Evolutionary conservation across 495 filamentous ascomycete species (phyloP).

Genomic region (Tetracladium marchalianum): DNA sequence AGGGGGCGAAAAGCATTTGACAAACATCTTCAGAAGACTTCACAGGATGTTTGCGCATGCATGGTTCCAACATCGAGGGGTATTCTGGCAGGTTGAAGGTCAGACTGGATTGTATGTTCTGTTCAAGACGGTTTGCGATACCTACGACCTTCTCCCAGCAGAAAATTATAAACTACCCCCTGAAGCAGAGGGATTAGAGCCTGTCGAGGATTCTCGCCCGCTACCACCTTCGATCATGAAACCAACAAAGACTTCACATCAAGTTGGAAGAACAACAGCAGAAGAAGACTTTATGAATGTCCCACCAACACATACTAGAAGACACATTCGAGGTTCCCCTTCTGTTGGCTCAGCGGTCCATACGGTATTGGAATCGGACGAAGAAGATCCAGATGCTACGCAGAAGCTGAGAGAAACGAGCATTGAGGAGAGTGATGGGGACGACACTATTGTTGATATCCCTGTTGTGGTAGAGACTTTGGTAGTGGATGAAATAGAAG

Average conservation of each 20-base stretch:
- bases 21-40: constrained; percentile 86
- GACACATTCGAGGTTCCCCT: constrained; percentile 62
- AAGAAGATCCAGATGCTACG: constrained; percentile 44
- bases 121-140: constrained; percentile 93
- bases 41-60: constrained; percentile 97
- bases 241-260: constrained; percentile 3
- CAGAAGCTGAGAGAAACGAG: constrained; percentile 12
- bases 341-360: constrained; percentile 65
- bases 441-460: constrained; percentile 11
- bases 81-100: constrained; percentile 95
- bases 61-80: constrained; percentile 91
- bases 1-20: constrained; percentile 68
- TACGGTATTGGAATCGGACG: constrained; percentile 61
- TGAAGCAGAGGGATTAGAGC: constrained; percentile 75
- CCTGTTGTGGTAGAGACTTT: constrained; percentile 19
- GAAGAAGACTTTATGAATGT: constrained; percentile 33
- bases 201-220: constrained; percentile 19
- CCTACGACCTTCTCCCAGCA: constrained; percentile 75
- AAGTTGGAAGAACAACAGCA: constrained; percentile 2
- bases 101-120: constrained; percentile 83
- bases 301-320: constrained; percentile 53
- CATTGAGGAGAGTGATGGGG: constrained; percentile 27
- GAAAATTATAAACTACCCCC: constrained; percentile 93
- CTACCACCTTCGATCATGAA: constrained; percentile 24
- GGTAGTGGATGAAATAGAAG: constrained; percentile 13